Base-by-base conservation (phyloP, 1,284 basidiomycete species). In the Tilletia setariae region DNA sequence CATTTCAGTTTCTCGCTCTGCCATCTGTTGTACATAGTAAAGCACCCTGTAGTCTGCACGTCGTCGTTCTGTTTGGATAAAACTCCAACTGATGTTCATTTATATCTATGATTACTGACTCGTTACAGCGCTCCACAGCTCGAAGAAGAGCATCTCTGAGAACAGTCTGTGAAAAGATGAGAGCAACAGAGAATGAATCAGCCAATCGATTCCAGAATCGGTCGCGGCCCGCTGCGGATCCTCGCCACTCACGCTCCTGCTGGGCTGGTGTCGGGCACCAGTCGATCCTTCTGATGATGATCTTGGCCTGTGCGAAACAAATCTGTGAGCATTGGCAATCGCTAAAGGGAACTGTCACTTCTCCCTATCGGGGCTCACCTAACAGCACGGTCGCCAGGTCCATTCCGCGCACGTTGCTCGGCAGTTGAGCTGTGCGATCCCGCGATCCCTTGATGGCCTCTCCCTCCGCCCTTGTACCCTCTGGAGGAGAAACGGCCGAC, bases 361-460 rank as follows among this genome's bases (percentile, higher is more conserved):
- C n/a, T n/a, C n/a, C n/a, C n/a, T 44, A 9, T 19, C 9, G 43
- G 21, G 6, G 21, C 30, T 16, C 21, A 61, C 56, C 56, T 19
- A 80, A 68, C 19, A 77, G 30, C 21, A 80, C 65, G 28, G 76
- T 69, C 23, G 69, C 73, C 19, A 69, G 65, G 30, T 69, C 67
- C 35, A 74, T 67, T n/a, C 69, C 65, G n/a, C 66, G 61, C 4
- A 78, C 73, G 13, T 30, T 32, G 35, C 35, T 40, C 0, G 76
- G 73, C 65, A 78, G 64, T 4, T 75, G 51, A 7, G 74, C 71
- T 1, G 68, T 64, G 21, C 75, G 70, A 65, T 70, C 43, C 13
- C 47, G 30, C 63, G 68, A 65, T 9, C 79, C 78, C 65, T 77
- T 78, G 51, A 75, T 74, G 16, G 73, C 66, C 42, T 79, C 78